Conservation (phyloP, 805 yeast genomes). For the Ogataea ramenticola region DNA sequence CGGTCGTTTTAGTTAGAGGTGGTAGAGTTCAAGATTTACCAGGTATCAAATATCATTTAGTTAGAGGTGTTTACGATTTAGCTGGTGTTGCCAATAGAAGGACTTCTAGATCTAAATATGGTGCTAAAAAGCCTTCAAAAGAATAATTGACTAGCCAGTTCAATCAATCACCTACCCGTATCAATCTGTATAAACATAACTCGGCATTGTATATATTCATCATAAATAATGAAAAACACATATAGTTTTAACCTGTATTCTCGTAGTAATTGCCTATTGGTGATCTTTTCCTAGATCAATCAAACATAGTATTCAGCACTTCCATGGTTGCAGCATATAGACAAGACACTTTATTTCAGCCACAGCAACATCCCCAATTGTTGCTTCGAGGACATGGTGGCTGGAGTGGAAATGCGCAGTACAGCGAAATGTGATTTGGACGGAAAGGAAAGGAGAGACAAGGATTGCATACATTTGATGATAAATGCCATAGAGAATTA, state of each 20-base stretch:
- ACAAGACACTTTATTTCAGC: too few species aligned
- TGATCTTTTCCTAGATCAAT: too few species aligned
- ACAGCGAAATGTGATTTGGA: background rate
- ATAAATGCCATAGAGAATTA: too few species aligned
- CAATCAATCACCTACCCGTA: too few species aligned
- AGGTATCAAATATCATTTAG: conserved; percentile 91
- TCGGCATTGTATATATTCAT: background rate
- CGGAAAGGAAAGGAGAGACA: background rate
- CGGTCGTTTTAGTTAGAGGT: conserved; percentile 94
- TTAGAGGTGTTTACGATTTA: conserved; percentile 89
- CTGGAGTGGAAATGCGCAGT: background rate
- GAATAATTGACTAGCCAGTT: conserved; percentile 10
- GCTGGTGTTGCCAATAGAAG: conserved; percentile 92
- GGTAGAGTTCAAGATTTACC: conserved; percentile 98
- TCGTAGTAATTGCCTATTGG: too few species aligned
- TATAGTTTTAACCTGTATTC: too few species aligned
- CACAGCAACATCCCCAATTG: too few species aligned
- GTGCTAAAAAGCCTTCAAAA: conserved; percentile 76
- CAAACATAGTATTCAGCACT: too few species aligned
- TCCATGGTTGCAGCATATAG: too few species aligned
- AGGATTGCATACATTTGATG: background rate
- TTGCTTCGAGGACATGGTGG: too few species aligned
- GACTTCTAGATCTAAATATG: conserved; percentile 87
- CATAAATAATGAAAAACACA: too few species aligned
- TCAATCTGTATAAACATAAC: background rate